Conservation (phyloP, 345 rosid genomes). For the Salix purpurea region DNA sequence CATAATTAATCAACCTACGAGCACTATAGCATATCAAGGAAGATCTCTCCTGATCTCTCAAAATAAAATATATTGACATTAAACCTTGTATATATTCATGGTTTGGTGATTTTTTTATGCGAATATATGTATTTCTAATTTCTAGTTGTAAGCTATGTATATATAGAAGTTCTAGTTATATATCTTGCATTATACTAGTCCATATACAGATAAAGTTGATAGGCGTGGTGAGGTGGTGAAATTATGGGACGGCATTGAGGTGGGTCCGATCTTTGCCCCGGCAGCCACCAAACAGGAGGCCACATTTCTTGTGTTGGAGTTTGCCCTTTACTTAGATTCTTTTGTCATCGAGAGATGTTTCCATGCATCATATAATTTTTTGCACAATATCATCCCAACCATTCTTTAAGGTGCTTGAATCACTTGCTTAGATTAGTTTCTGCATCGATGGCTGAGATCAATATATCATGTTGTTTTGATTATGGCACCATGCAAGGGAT, state of each 20-base stretch:
- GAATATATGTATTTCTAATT: not conserved
- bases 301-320: constrained; percentile 30
- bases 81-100: not conserved
- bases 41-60: constrained; percentile 1
- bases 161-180: not conserved
- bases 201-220: not conserved
- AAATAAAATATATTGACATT: not conserved
- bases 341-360: constrained; percentile 4
- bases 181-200: constrained; percentile 5
- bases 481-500: not conserved
- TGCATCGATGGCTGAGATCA: not conserved
- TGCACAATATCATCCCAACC: not conserved
- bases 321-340: constrained; percentile 21
- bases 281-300: constrained; percentile 47
- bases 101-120: not conserved
- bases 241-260: constrained; percentile 12
- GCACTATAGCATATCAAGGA: not conserved
- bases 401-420: not conserved
- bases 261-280: constrained; percentile 26
- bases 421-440: too few relatives aligned
- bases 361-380: not conserved
- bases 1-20: constrained; percentile 9
- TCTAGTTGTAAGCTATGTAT: not conserved
- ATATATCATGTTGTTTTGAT: not conserved
- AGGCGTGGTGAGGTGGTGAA: constrained; percentile 19